Percentiles rank a stretch among this genome's conserved stretches.
These are phyloP conservation scores for Castanopsis chinensis DNA, from an alignment of 306 rosid species.

Conservation along the genomic window DNA sequence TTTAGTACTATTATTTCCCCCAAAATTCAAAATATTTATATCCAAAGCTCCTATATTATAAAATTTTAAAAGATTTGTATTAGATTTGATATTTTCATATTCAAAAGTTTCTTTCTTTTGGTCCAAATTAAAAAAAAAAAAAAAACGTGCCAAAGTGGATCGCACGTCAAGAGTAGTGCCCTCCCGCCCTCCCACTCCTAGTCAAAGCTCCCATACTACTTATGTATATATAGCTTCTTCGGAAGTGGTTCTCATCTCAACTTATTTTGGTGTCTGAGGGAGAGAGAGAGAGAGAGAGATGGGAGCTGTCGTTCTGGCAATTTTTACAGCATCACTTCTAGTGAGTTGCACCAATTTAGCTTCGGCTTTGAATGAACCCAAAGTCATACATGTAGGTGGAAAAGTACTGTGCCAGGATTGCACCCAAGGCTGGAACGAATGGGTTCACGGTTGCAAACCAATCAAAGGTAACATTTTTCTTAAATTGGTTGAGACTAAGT, in stretches of 20 bases:
- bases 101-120: too few species aligned
- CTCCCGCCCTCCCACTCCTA: slow-evolving; percentile 41
- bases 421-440: slow-evolving; percentile 65
- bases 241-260: not conserved
- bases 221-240: slow-evolving; percentile 19
- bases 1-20: not conserved
- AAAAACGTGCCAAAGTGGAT: slow-evolving; percentile 12
- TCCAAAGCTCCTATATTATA: too few species aligned
- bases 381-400: slow-evolving; percentile 51
- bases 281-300: slow-evolving; percentile 6
- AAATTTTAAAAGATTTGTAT: too few species aligned
- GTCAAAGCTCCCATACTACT: not conserved
- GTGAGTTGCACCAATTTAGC: slow-evolving; percentile 34
- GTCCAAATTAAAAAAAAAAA: too few species aligned
- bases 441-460: slow-evolving; percentile 60
- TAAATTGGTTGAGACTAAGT: too few species aligned
- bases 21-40: too few species aligned
- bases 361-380: slow-evolving; percentile 22
- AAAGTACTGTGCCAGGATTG: slow-evolving; percentile 90
- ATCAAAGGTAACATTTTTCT: slow-evolving; percentile 44
- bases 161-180: slow-evolving; percentile 52
- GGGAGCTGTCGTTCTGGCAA: slow-evolving; percentile 24
- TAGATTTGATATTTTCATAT: too few species aligned
- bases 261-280: not conserved
- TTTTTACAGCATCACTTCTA: slow-evolving; percentile 35